Percentiles rank a stretch among this genome's conserved stretches.
phyloP scores from a whole-genome alignment of 148 eudicot genomes.

The Amaranthus cruentus region DNA sequence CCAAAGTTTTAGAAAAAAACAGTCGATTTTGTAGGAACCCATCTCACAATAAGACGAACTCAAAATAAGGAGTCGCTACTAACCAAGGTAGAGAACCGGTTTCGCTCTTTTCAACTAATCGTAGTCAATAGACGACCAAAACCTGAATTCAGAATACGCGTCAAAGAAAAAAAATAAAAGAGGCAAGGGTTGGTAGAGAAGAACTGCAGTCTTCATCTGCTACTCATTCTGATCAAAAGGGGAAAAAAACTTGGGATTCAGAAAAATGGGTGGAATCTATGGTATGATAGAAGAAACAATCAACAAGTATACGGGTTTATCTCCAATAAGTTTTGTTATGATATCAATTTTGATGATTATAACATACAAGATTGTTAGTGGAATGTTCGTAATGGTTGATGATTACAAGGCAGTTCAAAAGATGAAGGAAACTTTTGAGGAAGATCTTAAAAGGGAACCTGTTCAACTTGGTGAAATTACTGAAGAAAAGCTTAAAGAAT shows the following conservation, averaged over 20 bases:
- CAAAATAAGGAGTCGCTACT: too few species aligned
- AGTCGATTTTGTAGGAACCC: too few species aligned
- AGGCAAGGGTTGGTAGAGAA: too few species aligned
- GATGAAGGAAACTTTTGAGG: conserved; percentile 33
- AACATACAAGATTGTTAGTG: conserved; percentile 65
- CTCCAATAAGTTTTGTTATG: conserved; percentile 58
- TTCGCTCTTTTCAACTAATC: too few species aligned
- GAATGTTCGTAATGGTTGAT: conserved; percentile 57
- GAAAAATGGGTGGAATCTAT: conserved; percentile 15
- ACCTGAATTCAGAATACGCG: not conserved
- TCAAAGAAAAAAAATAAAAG: not conserved
- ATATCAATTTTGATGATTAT: conserved; percentile 42
- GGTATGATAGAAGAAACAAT: conserved; percentile 10
- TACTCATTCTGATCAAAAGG: too few species aligned
- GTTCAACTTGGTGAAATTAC: conserved; percentile 68
- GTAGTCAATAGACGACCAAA: not conserved
- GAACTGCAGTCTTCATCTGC: too few species aligned
- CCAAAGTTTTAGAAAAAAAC: too few species aligned
- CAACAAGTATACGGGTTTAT: conserved; percentile 57
- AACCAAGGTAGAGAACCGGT: too few species aligned
- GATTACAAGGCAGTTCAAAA: conserved; percentile 45
- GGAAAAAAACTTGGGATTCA: too few species aligned
- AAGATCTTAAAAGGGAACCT: conserved; percentile 45
- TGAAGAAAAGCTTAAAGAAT: conserved; percentile 50
- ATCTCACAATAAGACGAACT: too few species aligned